Percentiles rank a stretch among this genome's conserved stretches.
Evolutionary conservation across 139 green algal genomes (phyloP).

Genomic region (Closterium sp.): DNA sequence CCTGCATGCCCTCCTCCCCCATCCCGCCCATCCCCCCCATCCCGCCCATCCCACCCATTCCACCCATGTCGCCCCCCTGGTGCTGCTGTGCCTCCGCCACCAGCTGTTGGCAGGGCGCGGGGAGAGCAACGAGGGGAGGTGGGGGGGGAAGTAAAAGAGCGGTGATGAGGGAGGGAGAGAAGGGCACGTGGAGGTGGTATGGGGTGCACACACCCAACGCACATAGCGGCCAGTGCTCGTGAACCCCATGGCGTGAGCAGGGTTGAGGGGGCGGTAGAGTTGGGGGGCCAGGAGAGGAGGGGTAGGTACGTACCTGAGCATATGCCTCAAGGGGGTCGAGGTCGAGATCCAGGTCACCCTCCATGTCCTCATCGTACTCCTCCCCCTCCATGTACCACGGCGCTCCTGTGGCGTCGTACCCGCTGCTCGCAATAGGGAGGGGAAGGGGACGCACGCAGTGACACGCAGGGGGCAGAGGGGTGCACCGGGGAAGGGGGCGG

Average conservation of each 20-base stretch:
- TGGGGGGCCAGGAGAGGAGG: no score
- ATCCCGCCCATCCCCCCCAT: not conserved
- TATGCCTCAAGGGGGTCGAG: not conserved
- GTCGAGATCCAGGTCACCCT: not conserved
- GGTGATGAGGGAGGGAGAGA: not conserved
- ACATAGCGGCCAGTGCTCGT: no score
- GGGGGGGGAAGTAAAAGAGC: not conserved
- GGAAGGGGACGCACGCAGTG: no score
- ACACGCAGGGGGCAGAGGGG: not conserved
- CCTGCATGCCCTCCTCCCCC: not conserved
- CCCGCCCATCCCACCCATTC: not conserved
- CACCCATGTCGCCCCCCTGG: not conserved
- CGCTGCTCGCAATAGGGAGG: no score
- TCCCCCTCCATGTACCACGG: not conserved
- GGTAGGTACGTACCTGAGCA: not conserved
- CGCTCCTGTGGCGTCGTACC: not conserved
- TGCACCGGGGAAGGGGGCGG: no score
- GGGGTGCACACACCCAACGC: no score
- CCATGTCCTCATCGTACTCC: not conserved
- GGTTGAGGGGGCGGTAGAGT: no score
- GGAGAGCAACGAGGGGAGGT: not conserved
- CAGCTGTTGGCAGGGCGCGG: not conserved
- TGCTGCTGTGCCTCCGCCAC: not conserved
- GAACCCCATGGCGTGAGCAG: no score
- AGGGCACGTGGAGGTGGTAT: not conserved